phyloP scores from a whole-genome alignment of 2,329 filamentous ascomycete genomes.

The Metarhizium humberi region DNA sequence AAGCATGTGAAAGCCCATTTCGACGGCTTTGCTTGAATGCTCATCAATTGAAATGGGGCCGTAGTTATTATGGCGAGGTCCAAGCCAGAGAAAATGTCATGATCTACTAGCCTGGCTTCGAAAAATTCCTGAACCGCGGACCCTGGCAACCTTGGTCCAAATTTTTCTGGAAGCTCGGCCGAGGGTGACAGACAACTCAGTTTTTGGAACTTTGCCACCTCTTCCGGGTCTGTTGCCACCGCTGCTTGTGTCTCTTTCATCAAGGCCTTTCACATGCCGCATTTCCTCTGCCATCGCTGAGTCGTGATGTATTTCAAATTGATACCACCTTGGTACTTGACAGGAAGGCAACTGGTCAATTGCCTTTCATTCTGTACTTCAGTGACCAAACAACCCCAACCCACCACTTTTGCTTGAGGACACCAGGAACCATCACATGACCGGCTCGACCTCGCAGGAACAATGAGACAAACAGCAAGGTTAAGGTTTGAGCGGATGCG shows the following conservation, averaged over 20 bases:
- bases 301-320: background rate
- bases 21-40: background rate
- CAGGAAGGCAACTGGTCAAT: background rate
- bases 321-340: no score
- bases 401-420: background rate
- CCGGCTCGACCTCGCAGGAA: background rate
- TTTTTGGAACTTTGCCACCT: background rate
- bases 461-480: background rate
- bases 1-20: conserved; percentile 1
- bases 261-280: background rate
- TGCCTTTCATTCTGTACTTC: background rate
- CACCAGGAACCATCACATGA: background rate
- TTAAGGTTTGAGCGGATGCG: background rate
- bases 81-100: background rate
- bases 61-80: background rate
- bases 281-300: background rate
- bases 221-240: background rate
- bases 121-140: background rate
- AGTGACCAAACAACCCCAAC: background rate
- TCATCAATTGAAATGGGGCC: no score
- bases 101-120: background rate
- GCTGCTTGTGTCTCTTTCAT: background rate
- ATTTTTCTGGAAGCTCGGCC: background rate
- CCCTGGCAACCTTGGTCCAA: background rate
- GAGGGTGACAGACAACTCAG: background rate